Evolutionary conservation across 202 grass and related monocot genomes (phyloP).

Genomic region (Hordeum pubiflorum): DNA sequence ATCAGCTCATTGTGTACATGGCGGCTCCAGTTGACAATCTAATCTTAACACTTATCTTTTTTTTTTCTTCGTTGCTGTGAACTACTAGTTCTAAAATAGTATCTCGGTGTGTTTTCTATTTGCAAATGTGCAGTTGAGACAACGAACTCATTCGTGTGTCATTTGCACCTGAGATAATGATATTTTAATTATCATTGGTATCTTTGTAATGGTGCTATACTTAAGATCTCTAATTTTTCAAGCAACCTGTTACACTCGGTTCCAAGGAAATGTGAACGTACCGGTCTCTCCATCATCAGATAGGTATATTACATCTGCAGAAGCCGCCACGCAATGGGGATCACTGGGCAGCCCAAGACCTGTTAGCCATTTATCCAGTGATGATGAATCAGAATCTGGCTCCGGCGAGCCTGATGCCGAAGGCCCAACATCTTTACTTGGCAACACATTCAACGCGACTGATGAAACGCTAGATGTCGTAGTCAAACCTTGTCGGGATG

Average conservation of each 20-base stretch:
- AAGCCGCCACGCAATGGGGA: not conserved
- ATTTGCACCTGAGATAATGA: not conserved
- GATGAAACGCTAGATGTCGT: not conserved
- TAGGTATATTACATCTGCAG: too few relatives aligned
- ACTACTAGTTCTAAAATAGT: too few relatives aligned
- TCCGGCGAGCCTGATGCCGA: not conserved
- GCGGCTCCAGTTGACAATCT: too few relatives aligned
- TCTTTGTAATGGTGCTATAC: not conserved
- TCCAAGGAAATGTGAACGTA: too few relatives aligned
- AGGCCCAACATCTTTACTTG: not conserved
- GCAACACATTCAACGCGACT: not conserved
- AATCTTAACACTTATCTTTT: too few relatives aligned
- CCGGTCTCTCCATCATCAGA: too few relatives aligned
- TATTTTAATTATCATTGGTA: not conserved
- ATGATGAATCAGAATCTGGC: constrained; percentile 13
- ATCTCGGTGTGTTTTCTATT: too few relatives aligned
- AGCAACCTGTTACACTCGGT: not conserved
- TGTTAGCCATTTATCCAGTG: constrained; percentile 37
- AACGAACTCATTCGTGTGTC: not conserved
- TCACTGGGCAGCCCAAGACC: constrained; percentile 26
- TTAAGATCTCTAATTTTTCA: not conserved
- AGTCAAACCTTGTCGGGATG: not conserved
- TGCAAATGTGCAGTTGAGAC: not conserved
- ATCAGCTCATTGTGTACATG: too few relatives aligned
- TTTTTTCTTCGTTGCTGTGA: too few relatives aligned